phyloP scores from a whole-genome alignment of 495 filamentous ascomycete species.

The Thermochaetoides thermophila region DNA sequence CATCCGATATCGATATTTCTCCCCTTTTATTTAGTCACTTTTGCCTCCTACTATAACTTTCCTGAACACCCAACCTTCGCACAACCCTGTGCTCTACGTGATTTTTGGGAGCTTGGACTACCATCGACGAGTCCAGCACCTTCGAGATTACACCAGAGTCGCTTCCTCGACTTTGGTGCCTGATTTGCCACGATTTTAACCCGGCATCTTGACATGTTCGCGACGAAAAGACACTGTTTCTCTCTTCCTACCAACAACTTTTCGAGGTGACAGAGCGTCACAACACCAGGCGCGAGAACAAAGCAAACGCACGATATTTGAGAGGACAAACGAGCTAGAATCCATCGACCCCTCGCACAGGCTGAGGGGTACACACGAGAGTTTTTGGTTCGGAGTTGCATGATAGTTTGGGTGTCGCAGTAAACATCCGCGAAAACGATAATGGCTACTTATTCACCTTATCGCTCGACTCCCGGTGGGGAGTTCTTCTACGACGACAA shows the following conservation, averaged over 20 bases:
- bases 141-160: slow-evolving; percentile 19
- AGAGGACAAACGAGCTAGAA: slow-evolving; percentile 10
- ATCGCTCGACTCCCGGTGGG: slow-evolving; percentile 25
- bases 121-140: slow-evolving; percentile 13
- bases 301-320: slow-evolving; percentile 2
- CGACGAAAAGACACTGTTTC: slow-evolving; percentile 32
- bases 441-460: slow-evolving; percentile 34
- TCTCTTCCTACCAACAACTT: slow-evolving; percentile 41
- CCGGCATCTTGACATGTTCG: slow-evolving; percentile 35
- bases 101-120: slow-evolving; percentile 11
- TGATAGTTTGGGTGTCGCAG: slow-evolving; percentile 1
- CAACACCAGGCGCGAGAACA: slow-evolving; percentile 31
- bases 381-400: slow-evolving; percentile 5
- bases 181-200: slow-evolving; percentile 19
- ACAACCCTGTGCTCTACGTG: slow-evolving; percentile 1
- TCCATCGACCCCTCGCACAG: slow-evolving; percentile 12
- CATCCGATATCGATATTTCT: background rate
- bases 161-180: slow-evolving; percentile 17
- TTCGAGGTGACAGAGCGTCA: slow-evolving; percentile 40
- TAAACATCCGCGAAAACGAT: slow-evolving; percentile 13
- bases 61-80: background rate
- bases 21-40: slow-evolving; percentile 3
- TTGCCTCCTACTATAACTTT: background rate
- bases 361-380: slow-evolving; percentile 8
- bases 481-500: slow-evolving; percentile 29